Base-by-base conservation (phyloP, 805 yeast genomes). In the Ogataea trehalophila region DNA sequence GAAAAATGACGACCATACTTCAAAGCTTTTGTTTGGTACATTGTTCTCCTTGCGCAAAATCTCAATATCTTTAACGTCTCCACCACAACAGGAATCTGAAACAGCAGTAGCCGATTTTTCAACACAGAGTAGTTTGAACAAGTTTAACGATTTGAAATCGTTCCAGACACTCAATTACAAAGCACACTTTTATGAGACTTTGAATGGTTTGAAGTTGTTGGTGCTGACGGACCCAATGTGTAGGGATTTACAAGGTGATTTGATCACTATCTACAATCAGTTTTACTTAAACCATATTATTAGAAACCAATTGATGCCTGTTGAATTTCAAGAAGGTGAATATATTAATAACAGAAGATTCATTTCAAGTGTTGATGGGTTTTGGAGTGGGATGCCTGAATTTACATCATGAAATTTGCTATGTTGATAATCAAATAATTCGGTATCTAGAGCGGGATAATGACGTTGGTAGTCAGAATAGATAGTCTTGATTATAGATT, bases 21-120 rank as follows among this genome's bases (percentile, higher is more conserved):
- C 94, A 7, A 85, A 92, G 63, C 76, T 94, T 33, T 72, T 94
- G 14, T 94, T 88, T 62, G 99, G 99, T 13, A 80, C 87, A 37
- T 71, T 88, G 9, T 86, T 81, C 62, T 89, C 97, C 13, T 67
- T 92, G 51, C 76, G 90, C 44, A 87, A 84, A 52, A 78, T 94
- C 36, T 77, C 92, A 0, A 73, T 79, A 16, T 57, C 59, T 6
- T 37, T 56, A 20, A 40, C 52, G 3, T 44, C 53, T 17, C 11
- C 40, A 3, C 22, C 38, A 5, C 35, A 33, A 16, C 43, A 26
- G 22, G 45, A 42, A 38, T 22, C 46, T 6, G 13, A 20, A 35
- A 33, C 46, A 22, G 45, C 43, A 14, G 48, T 47, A 22, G 23
- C 16, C 5, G 33, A 29, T 34, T 37, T 22, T 17, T 29, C 37